Conservation (phyloP, 805 yeast genomes). For the Saturnispora bothae region DNA sequence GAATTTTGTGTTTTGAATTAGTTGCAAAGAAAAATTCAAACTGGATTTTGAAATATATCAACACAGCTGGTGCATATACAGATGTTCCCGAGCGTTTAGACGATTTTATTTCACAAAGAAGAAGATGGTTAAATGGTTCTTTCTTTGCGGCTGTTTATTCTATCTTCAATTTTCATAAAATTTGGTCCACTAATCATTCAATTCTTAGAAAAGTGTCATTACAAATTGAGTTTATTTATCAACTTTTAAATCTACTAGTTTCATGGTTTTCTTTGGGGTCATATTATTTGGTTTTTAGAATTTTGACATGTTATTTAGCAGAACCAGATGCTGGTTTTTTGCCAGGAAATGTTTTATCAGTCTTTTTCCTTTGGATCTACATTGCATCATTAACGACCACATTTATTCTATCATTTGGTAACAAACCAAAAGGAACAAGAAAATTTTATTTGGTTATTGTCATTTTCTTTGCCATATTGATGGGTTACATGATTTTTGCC, state of each 20-base stretch:
- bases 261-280: conserved; percentile 92
- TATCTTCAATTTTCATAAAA: conserved; percentile 59
- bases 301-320: conserved; percentile 71
- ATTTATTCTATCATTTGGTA: conserved; percentile 85
- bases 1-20: conserved; percentile 88
- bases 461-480: conserved; percentile 71
- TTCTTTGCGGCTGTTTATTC: conserved; percentile 91
- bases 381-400: conserved; percentile 72
- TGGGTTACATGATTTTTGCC: conserved; percentile 85
- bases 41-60: conserved; percentile 79
- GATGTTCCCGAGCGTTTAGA: conserved; percentile 88
- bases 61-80: conserved; percentile 82
- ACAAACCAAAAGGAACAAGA: conserved; percentile 85
- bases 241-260: conserved; percentile 59
- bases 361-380: conserved; percentile 77
- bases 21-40: conserved; percentile 70
- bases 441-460: conserved; percentile 67
- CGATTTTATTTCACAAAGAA: conserved; percentile 81
- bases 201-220: conserved; percentile 55
- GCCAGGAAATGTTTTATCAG: conserved; percentile 69
- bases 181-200: conserved; percentile 75
- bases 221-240: conserved; percentile 72
- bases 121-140: conserved; percentile 96
- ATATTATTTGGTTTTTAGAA: conserved; percentile 81
- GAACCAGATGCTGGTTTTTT: conserved; percentile 48